Conservation (phyloP, 192 early-diverging fungal species). For the Umbelopsis ramanniana region DNA sequence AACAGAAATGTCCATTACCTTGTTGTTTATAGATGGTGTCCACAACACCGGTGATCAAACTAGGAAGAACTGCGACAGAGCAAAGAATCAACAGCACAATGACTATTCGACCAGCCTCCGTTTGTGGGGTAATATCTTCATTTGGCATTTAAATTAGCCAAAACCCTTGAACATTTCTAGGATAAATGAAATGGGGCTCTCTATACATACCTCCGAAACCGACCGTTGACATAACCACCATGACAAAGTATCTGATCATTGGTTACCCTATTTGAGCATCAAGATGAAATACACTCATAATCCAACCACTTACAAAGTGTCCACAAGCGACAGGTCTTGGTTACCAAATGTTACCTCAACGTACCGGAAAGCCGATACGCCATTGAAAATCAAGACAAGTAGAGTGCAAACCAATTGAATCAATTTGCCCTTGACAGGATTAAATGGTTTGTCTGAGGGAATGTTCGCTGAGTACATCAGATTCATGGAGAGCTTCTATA, state of each 20-base stretch:
- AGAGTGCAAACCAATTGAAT: constrained; percentile 58
- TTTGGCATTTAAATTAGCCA: background rate
- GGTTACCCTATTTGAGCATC: background rate
- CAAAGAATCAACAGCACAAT: constrained; percentile 65
- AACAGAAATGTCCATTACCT: constrained; percentile 5
- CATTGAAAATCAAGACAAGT: constrained; percentile 61
- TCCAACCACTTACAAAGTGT: constrained; percentile 31
- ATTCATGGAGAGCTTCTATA: background rate
- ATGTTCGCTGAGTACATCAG: background rate
- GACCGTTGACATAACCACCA: constrained; percentile 73
- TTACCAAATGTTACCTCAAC: constrained; percentile 56
- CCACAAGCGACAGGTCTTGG: constrained; percentile 33
- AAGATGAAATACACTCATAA: background rate
- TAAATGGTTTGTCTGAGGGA: constrained; percentile 45
- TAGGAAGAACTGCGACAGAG: constrained; percentile 62
- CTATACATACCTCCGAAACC: constrained; percentile 59
- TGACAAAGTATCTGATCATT: constrained; percentile 54
- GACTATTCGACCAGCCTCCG: constrained; percentile 56
- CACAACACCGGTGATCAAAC: constrained; percentile 51
- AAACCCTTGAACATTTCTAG: background rate
- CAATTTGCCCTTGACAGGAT: constrained; percentile 57
- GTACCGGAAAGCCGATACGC: constrained; percentile 63
- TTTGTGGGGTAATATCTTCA: constrained; percentile 61
- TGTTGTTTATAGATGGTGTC: constrained; percentile 40
- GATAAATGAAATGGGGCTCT: background rate